Base-by-base conservation (phyloP, 768 basidiomycete species). In the Termitomyces sp. region DNA sequence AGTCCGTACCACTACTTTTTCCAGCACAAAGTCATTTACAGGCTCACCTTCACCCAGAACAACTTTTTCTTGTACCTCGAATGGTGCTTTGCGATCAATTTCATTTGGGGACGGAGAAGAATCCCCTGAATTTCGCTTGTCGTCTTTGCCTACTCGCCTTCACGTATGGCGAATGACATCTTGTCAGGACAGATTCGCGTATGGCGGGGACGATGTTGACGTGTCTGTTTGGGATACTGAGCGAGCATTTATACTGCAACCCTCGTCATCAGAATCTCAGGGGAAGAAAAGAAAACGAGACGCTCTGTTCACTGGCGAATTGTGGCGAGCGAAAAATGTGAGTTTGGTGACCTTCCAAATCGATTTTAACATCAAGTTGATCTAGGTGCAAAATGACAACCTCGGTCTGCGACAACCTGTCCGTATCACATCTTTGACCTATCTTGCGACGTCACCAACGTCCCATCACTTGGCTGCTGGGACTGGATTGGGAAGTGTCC, bases 261-360 rank as follows among this genome's bases (percentile, higher is more conserved):
- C 68, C 9, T 57, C 62, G 14, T 58, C 68, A 3, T 50, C 63
- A 13, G 59, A 66, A 46, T 35, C 65, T 1, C 36, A 64, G 11
- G 52, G 68, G 10, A 84, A 81, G 65, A 86, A 89, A 65, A 73
- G 88, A 63, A 87, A 86, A 68, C 72, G 85, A 4, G 80, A 84
- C 5, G 70, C 75, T 2, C 65, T 91, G 3, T 80, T 92, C 50
- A 79, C 85, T 0, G 88, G 82, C 0, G 92, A 94, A 73, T 64
- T 87, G 4, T 94, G 92, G 92, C 76, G 92, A 56, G 91, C 91
- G 10, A 88, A 87, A 70, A 94, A 94, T 68, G 88, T 90, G 56
- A 38, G 76, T 65, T 28, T 45, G n/a, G 0, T n/a, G n/a, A 18
- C 5, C 3, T 35, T 11, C 3, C 3, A 10, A 24, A 18, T 48